Evolutionary conservation across 768 basidiomycete species (phyloP), one percentile per base, ranked within the genome.

Genomic region (Agaricus subrufescens): DNA sequence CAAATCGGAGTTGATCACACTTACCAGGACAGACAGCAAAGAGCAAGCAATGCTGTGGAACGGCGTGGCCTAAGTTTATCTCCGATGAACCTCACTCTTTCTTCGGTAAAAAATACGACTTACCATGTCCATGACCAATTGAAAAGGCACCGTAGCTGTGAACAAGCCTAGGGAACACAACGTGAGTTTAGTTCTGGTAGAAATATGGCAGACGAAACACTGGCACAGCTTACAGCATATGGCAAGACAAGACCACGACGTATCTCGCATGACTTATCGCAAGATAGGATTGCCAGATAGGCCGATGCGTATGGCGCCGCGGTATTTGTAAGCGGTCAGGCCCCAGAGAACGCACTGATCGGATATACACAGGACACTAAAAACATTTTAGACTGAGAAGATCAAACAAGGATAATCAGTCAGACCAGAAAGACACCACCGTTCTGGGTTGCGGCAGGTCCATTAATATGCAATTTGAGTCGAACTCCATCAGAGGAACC

Each of bases 221-320:
- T 19, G 19, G 19, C 19, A 19, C 19, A 19, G 19, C 19, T 19
- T 19, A 19, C 19, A 19, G 19, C 19, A 19, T 19, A 19, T 19
- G 19, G 19, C 19, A 19, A 19, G 19, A 19, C 19, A 19, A 19
- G 19, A 19, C 31, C 29, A 46, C 27, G 44, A 23, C 7, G 25
- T 46, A 46, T 53, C 52, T 11, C 52, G 52, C 52, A 53, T 53
- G 44, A 53, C 25, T 7, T 46, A 34, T 4, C 31, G 52, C 7
- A 53, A 12, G n/a, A 53, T 25, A 3, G 44, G 45, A n/a, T 53
- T 53, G 23, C 19, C 23, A 19, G 52, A 53, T 44, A 43, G 46
- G 12, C 52, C 52, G 26, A 34, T 2, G 12, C 31, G 44, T n/a
- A 46, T 37, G 7, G 30, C 52, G 7, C 38, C 44, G 3, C 44